phyloP scores from a whole-genome alignment of 108 stramenopile species.

The Cyclotella kingstonii region DNA sequence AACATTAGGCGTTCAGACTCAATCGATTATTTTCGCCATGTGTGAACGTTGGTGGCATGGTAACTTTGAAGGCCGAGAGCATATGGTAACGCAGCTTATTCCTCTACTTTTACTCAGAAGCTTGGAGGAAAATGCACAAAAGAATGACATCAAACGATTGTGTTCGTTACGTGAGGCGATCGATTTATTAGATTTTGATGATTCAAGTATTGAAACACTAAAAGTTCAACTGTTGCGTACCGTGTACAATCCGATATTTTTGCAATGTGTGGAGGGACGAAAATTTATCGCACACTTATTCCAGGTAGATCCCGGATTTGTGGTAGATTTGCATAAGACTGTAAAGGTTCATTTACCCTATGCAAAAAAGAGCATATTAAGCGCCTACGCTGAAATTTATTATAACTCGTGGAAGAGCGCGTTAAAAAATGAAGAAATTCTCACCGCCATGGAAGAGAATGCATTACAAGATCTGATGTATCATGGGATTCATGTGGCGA shows the following conservation, averaged over 20 bases:
- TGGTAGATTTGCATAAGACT: conserved; percentile 64
- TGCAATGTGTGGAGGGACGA: conserved; percentile 63
- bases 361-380: conserved; percentile 57
- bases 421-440: conserved; percentile 30
- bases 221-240: conserved; percentile 61
- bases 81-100: conserved; percentile 73
- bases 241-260: conserved; percentile 68
- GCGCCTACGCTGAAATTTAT: conserved; percentile 84
- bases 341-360: conserved; percentile 63
- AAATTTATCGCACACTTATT: conserved; percentile 76
- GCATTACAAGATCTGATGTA: conserved; percentile 86
- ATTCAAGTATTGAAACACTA: conserved; percentile 63
- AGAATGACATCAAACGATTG: conserved; percentile 79
- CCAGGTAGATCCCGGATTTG: conserved; percentile 61
- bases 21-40: conserved; percentile 53
- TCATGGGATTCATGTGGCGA: conserved; percentile 59
- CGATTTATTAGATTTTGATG: conserved; percentile 81
- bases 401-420: conserved; percentile 76
- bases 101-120: conserved; percentile 62
- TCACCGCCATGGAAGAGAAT: conserved; percentile 70
- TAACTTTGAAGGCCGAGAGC: conserved; percentile 67
- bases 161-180: conserved; percentile 73
- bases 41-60: conserved; percentile 89
- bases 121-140: conserved; percentile 48
- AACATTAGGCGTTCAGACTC: not conserved